A percentile compares a stretch with the other conserved stretches of the same genome.
Conservation (phyloP, 2,329 filamentous ascomycete genomes). For the Tolypocladium amazonense region DNA sequence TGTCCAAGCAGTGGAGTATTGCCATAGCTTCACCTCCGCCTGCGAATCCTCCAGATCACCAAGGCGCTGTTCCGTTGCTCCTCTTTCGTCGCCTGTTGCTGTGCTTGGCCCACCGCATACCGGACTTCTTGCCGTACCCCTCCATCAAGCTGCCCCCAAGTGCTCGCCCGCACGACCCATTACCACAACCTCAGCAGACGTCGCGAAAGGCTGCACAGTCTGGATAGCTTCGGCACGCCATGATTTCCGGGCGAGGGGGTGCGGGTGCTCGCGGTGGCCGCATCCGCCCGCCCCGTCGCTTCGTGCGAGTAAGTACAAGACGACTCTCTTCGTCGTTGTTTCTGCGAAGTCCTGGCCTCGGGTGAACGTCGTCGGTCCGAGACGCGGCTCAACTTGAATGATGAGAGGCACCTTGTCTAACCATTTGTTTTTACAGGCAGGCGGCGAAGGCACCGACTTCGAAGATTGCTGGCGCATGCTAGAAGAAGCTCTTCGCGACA, state of each 20-base stretch:
- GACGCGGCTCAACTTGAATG: no score
- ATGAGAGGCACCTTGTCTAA: constrained; percentile 9
- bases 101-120: neutral
- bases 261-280: constrained; percentile 25
- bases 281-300: constrained; percentile 32
- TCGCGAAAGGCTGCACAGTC: neutral
- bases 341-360: neutral
- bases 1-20: neutral
- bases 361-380: neutral
- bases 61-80: neutral
- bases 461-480: constrained; percentile 77
- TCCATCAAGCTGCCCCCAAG: neutral
- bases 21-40: neutral
- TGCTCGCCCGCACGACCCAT: neutral
- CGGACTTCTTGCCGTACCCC: neutral
- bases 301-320: constrained; percentile 27
- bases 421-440: constrained; percentile 15
- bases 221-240: constrained; percentile 10
- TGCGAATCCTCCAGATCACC: neutral
- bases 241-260: constrained; percentile 40
- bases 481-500: constrained; percentile 67
- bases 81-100: no score
- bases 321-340: neutral
- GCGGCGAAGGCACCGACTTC: constrained; percentile 59
- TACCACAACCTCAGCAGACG: neutral